Base-by-base conservation (phyloP, 1,284 basidiomycete genomes). In the Rhodotorula sp. region DNA sequence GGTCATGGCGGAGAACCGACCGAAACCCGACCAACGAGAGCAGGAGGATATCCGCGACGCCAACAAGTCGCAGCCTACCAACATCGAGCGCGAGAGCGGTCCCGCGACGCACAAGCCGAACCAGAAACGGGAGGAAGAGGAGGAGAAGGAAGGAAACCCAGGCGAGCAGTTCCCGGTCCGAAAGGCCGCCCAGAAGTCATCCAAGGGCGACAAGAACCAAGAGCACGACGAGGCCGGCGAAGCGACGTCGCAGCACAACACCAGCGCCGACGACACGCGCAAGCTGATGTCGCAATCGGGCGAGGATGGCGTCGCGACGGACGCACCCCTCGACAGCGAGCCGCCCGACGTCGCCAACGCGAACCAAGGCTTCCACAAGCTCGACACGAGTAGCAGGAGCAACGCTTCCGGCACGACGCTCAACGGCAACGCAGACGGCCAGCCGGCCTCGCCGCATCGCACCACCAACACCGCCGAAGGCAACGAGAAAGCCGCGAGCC, bases 1-100 rank as follows among this genome's bases (percentile, higher is more conserved):
- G 80, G 84, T 84, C 0, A 82, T 90, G 34, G 79, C 80, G 5
- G 86, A 88, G 60, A n/a, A 31, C 16, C 58, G 76, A 26, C 73
- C 73, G 56, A 57, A n/a, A 3, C 23, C 49, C 21, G 58, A 65
- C 18, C 15, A 63, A 6, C 67, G 43, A 47, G 26, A 57, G 65
- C 46, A 70, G 31, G 43, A 58, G 67, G 43, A 70, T 69, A 26
- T 70, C 68, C 29, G 70, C 73, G 54, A 56, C 7, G 18, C n/a
- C n/a, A 29, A 80, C 79, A 3, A 62, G 20, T 58, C 51, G 15
- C 64, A 68, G 52, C 64, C 62, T 21, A 64, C 64, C 10, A 57
- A 65, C 18, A 60, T 67, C 39, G 75, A 79, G 20, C 46, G 76
- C 62, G 56, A 79, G 71, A 73, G 78, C 61, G 73, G 78, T 20